Percentiles rank a stretch among this genome's conserved stretches.
These are phyloP conservation scores for Exophiala spinifera DNA, from an alignment of 2,329 filamentous ascomycete species.

Conservation along the genomic window DNA sequence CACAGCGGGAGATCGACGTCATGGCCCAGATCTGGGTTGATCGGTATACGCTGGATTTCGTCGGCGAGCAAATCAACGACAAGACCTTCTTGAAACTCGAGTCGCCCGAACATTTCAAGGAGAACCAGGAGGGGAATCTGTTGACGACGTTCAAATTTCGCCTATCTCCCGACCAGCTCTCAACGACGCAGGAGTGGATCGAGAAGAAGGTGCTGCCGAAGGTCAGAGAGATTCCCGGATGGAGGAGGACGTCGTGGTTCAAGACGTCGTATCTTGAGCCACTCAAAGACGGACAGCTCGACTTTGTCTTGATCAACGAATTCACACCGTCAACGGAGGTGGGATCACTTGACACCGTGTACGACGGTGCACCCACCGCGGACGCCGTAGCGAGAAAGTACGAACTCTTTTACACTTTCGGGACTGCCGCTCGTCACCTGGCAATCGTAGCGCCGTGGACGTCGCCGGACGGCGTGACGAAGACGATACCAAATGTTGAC, in stretches of 20 bases:
- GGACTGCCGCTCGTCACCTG: slow-evolving; percentile 68
- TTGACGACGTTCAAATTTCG: slow-evolving; percentile 61
- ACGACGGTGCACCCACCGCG: slow-evolving; percentile 20
- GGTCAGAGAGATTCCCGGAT: slow-evolving; percentile 70
- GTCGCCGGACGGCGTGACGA: slow-evolving; percentile 55
- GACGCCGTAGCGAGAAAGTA: slow-evolving; percentile 60
- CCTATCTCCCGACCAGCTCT: slow-evolving; percentile 34
- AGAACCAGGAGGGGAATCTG: slow-evolving; percentile 58
- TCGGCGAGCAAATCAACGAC: slow-evolving; percentile 53
- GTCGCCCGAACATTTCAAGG: slow-evolving; percentile 59
- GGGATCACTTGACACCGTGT: background rate
- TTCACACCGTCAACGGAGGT: slow-evolving; percentile 67
- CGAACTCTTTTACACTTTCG: slow-evolving; percentile 75
- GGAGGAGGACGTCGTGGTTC: slow-evolving; percentile 70
- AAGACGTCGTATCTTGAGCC: slow-evolving; percentile 63
- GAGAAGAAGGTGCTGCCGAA: slow-evolving; percentile 3
- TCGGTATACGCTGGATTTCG: slow-evolving; percentile 66
- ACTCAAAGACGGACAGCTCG: slow-evolving; percentile 45
- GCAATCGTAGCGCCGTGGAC: slow-evolving; percentile 50
- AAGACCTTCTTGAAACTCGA: slow-evolving; percentile 48
- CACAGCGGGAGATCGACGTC: slow-evolving; percentile 57
- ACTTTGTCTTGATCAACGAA: slow-evolving; percentile 69
- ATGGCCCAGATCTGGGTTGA: slow-evolving; percentile 67
- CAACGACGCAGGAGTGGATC: slow-evolving; percentile 1
- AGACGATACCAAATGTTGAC: slow-evolving; percentile 49